Evolutionary conservation across 2,329 filamentous ascomycete species (phyloP).

Genomic region (Botryosphaeria dothidea): DNA sequence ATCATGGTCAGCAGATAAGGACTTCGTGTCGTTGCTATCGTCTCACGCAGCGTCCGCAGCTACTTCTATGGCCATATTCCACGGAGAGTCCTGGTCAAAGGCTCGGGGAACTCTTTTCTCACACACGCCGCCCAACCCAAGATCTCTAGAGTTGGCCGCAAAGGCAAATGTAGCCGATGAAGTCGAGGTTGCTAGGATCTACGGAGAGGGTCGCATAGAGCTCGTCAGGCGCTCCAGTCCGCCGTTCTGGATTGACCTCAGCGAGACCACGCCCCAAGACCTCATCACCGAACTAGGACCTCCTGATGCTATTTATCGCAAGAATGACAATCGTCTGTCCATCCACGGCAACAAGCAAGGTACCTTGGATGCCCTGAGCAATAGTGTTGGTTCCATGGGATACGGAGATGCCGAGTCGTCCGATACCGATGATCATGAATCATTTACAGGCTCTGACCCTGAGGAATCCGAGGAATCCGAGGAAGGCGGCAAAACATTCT

Average conservation of each 20-base stretch:
- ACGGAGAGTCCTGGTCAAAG: constrained; percentile 86
- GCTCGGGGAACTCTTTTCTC: constrained; percentile 76
- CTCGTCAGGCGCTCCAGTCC: constrained; percentile 69
- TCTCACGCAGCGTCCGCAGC: constrained; percentile 75
- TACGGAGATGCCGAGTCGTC: constrained; percentile 31
- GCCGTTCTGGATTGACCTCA: constrained; percentile 72
- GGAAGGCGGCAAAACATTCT: constrained; percentile 23
- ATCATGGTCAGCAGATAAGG: constrained; percentile 72
- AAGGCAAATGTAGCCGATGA: constrained; percentile 79
- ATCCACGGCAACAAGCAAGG: constrained; percentile 62
- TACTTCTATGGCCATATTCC: constrained; percentile 86
- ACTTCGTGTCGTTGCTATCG: constrained; percentile 84
- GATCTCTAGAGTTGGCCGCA: constrained; percentile 66
- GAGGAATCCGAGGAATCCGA: constrained; percentile 52
- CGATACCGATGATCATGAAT: constrained; percentile 27
- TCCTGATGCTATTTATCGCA: constrained; percentile 90
- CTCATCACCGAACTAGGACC: constrained; percentile 87
- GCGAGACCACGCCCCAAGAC: constrained; percentile 89
- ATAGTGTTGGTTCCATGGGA: constrained; percentile 1
- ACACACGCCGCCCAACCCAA: constrained; percentile 70
- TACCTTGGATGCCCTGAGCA: constrained; percentile 34
- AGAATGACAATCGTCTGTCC: constrained; percentile 84
- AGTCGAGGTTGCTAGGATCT: constrained; percentile 75
- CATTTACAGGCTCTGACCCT: constrained; percentile 50
- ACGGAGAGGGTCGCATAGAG: constrained; percentile 77